Conservation (phyloP, 441 rosid species). For the Corymbia calophylla region DNA sequence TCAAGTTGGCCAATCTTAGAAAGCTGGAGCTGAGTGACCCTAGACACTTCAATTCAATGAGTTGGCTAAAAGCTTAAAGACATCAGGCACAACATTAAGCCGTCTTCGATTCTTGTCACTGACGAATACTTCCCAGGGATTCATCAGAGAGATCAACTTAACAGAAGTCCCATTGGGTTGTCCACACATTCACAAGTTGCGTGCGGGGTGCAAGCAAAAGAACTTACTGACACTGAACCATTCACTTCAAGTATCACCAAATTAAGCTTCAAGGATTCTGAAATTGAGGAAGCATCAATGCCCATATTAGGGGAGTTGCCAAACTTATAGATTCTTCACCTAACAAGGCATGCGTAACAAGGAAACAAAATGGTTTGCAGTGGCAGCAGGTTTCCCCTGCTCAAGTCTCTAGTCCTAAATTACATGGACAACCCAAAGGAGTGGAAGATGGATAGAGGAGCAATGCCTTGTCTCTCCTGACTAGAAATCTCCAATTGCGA, state of each 20-base stretch:
- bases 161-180: background rate
- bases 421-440: background rate
- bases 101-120: background rate
- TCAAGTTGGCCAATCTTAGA: conserved; percentile 17
- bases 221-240: background rate
- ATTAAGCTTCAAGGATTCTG: background rate
- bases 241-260: conserved; percentile 1
- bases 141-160: background rate
- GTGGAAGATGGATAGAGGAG: background rate
- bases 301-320: conserved; percentile 2
- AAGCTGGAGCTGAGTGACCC: conserved; percentile 25
- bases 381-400: background rate
- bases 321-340: background rate
- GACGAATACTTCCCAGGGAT: background rate
- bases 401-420: background rate
- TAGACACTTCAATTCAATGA: background rate
- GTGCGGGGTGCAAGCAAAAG: background rate
- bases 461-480: background rate
- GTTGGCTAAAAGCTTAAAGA: conserved; percentile 11
- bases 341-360: background rate
- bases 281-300: background rate
- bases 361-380: background rate
- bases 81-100: background rate
- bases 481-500: background rate
- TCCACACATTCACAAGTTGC: background rate